These are phyloP conservation scores for Rheum nobile DNA, from an alignment of 148 eudicot species.

Conservation along the genomic window DNA sequence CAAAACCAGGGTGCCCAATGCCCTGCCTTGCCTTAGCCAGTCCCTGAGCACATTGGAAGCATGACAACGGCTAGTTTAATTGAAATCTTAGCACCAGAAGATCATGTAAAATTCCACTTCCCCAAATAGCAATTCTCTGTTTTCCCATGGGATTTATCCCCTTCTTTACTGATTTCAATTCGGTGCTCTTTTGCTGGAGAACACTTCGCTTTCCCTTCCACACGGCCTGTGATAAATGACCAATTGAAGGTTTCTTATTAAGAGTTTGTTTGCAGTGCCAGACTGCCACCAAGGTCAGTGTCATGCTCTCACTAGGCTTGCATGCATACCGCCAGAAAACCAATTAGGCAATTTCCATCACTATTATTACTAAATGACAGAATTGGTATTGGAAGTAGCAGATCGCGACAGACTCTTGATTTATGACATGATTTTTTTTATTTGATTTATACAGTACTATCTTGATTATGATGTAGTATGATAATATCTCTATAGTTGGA, in stretches of 20 bases:
- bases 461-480: not conserved
- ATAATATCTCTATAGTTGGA: not conserved
- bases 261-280: not conserved
- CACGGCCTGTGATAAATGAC: not conserved
- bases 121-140: not conserved
- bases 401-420: not conserved
- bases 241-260: not conserved
- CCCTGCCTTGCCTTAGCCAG: not conserved
- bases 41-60: not conserved
- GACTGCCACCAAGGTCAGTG: not conserved
- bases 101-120: not conserved
- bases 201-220: not conserved
- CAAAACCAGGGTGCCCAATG: not conserved
- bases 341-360: not conserved
- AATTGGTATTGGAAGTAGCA: not conserved
- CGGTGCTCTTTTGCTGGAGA: not conserved
- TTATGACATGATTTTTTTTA: not conserved
- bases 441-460: too few relatives aligned
- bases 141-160: not conserved
- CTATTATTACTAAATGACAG: slow-evolving; percentile 1
- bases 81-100: not conserved
- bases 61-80: too few relatives aligned
- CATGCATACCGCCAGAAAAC: not conserved
- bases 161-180: not conserved
- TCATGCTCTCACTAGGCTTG: not conserved